Evolutionary conservation across 2,329 filamentous ascomycete species (phyloP).

Genomic region (Beauveria rudraprayagi): DNA sequence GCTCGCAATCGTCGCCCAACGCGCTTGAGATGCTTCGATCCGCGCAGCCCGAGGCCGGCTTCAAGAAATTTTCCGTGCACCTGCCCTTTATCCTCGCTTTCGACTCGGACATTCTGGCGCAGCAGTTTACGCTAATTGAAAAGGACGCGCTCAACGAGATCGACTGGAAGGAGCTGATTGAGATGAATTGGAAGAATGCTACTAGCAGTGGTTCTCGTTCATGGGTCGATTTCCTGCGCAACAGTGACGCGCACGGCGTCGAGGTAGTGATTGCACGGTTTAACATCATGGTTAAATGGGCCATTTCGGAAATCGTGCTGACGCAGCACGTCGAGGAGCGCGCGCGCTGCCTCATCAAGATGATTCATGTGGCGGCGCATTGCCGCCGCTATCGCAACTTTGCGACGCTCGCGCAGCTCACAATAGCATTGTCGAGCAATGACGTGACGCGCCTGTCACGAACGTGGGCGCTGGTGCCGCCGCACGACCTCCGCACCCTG

Average conservation of each 20-base stretch:
- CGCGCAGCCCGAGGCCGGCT: slow-evolving; percentile 22
- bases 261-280: slow-evolving; percentile 81
- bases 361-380: slow-evolving; percentile 71
- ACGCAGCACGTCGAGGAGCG: slow-evolving; percentile 65
- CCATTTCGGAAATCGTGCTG: slow-evolving; percentile 68
- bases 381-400: slow-evolving; percentile 73
- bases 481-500: slow-evolving; percentile 57
- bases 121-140: slow-evolving; percentile 79
- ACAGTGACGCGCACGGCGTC: slow-evolving; percentile 64
- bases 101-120: slow-evolving; percentile 68
- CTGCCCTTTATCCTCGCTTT: slow-evolving; percentile 75
- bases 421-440: slow-evolving; percentile 66
- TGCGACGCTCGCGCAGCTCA: slow-evolving; percentile 74
- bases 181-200: slow-evolving; percentile 71
- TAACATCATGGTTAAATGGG: slow-evolving; percentile 85
- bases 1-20: not conserved
- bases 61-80: slow-evolving; percentile 46
- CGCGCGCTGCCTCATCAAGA: slow-evolving; percentile 69
- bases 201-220: slow-evolving; percentile 58
- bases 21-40: slow-evolving; percentile 26
- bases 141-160: slow-evolving; percentile 81
- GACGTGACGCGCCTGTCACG: slow-evolving; percentile 59
- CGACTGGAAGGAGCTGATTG: slow-evolving; percentile 80
- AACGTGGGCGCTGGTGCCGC: slow-evolving; percentile 66
- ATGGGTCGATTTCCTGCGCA: slow-evolving; percentile 74